phyloP scores from a whole-genome alignment of 208 protist species.

The Strigomonas culicis region DNA sequence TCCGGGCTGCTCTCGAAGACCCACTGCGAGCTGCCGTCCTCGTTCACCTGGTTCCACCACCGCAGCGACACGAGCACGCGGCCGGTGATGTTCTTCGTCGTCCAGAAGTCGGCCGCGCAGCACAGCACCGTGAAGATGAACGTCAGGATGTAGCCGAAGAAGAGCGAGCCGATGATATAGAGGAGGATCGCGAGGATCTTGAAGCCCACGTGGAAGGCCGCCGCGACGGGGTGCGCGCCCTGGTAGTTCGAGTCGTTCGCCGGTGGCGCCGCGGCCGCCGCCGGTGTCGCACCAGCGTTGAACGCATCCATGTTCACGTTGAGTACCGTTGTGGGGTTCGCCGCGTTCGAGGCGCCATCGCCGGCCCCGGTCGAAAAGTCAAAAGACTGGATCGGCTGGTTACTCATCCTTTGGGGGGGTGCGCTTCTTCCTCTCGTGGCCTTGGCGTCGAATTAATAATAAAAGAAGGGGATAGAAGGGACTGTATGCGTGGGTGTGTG shows the following conservation, averaged over 20 bases:
- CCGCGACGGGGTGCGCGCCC: constrained; percentile 79
- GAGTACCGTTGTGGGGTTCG: not conserved
- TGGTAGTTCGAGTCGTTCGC: constrained; percentile 53
- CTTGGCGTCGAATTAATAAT: no score
- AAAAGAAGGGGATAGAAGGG: no score
- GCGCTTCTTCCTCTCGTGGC: no score
- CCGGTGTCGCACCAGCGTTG: not conserved
- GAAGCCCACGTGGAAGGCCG: constrained; percentile 87
- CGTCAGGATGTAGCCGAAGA: constrained; percentile 55
- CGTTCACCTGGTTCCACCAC: constrained; percentile 94
- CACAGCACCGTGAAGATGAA: constrained; percentile 90
- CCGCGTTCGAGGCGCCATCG: not conserved
- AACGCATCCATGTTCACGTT: not conserved
- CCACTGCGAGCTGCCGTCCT: constrained; percentile 91
- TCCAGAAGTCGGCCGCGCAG: constrained; percentile 93
- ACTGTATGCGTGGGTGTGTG: no score
- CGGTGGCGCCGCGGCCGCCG: not conserved
- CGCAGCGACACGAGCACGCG: constrained; percentile 91
- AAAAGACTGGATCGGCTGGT: no score
- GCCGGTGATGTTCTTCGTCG: constrained; percentile 94
- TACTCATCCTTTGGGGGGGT: no score
- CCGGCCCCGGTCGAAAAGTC: not conserved
- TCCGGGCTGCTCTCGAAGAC: constrained; percentile 90
- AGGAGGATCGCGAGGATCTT: constrained; percentile 74
- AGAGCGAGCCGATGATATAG: constrained; percentile 77